Evolutionary conservation across 495 filamentous ascomycete genomes (phyloP), one percentile per base, ranked within the genome.

Genomic region (Wilcoxina mikolae): DNA sequence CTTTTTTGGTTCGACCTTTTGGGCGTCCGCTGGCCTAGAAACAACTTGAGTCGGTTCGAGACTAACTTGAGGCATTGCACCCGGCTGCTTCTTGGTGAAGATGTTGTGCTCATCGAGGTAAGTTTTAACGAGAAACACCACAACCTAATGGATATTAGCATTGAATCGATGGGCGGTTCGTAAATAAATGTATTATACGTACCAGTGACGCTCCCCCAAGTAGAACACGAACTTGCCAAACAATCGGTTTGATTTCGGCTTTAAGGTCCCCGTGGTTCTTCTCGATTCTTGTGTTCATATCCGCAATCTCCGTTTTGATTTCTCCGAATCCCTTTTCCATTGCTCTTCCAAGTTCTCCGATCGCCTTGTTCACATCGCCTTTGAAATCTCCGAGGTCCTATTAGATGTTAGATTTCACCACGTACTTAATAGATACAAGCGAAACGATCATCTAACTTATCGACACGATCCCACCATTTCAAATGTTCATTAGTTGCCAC

Each of bases 371-470:
- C 4, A 59, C 39, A 39, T 56, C 57, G 18, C 39, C 39, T 27
- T 56, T 52, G 31, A 46, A 41, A 52, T 59, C 46, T 23, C 54
- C 46, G 45, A 58, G 45, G 17, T 50, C 53, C 44, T 56, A 51
- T 50, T 52, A 44, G 17, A 27, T 54, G 56, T 55, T 39, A 53
- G 49, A 27, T 39, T 4, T 56, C 43, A 55, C 51, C 45, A 43
- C 50, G 52, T 56, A 59, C 24, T 45, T 44, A 24, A 58, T 59
- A 25, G 46, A 59, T 56, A 56, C 35, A 17, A 56, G 44, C 27
- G 45, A 56, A 23, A 46, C 35, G 53, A 29, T 54, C 51, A 48
- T 58, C 51, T 23, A 58, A 43, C 39, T 54, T 54, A 35, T 57
- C 23, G 25, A 53, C 55, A 53, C 38, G 38, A 23, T 53, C 48